Percentiles rank a stretch among this genome's conserved stretches.
Conservation (phyloP, 2,329 filamentous ascomycete genomes). For the Cordyceps pruinosa region DNA sequence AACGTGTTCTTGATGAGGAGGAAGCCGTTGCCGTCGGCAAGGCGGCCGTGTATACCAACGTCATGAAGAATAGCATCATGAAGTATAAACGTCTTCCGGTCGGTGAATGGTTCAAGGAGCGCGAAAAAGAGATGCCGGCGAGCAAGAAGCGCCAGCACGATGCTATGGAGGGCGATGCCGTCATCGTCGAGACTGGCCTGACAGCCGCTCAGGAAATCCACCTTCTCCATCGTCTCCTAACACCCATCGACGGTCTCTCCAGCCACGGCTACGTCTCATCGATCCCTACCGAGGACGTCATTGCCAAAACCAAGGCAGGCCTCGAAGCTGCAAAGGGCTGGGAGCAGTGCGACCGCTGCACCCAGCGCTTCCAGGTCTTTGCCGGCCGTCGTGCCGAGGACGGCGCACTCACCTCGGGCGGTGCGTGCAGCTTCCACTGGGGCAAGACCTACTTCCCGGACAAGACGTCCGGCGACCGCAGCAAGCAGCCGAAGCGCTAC, state of each 20-base stretch:
- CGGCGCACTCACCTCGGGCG: conserved; percentile 66
- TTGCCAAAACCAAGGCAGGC: conserved; percentile 59
- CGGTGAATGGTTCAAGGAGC: conserved; percentile 63
- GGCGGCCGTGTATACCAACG: conserved; percentile 67
- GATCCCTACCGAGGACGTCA: conserved; percentile 58
- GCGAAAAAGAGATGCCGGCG: conserved; percentile 34
- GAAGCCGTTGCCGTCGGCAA: conserved; percentile 64
- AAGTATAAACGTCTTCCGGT: conserved; percentile 68
- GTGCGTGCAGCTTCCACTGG: conserved; percentile 74
- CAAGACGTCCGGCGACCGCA: conserved; percentile 48
- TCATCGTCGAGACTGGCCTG: conserved; percentile 62
- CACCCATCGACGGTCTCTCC: conserved; percentile 56
- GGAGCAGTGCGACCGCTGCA: conserved; percentile 85
- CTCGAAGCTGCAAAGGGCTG: conserved; percentile 64
- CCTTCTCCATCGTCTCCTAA: conserved; percentile 56
- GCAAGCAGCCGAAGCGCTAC: conserved; percentile 54
- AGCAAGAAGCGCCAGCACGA: conserved; percentile 27
- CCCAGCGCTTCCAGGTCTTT: conserved; percentile 83
- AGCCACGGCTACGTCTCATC: conserved; percentile 67
- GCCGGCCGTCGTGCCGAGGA: conserved; percentile 75
- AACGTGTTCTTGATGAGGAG: conserved; percentile 68
- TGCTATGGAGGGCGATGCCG: conserved; percentile 31
- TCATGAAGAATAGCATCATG: conserved; percentile 75
- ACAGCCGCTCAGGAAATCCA: conserved; percentile 59
- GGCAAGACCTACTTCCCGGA: conserved; percentile 59